A percentile compares a stretch with the other conserved stretches of the same genome.
phyloP scores from a whole-genome alignment of 2,329 filamentous ascomycete genomes.

The Xylariaceae sp. region DNA sequence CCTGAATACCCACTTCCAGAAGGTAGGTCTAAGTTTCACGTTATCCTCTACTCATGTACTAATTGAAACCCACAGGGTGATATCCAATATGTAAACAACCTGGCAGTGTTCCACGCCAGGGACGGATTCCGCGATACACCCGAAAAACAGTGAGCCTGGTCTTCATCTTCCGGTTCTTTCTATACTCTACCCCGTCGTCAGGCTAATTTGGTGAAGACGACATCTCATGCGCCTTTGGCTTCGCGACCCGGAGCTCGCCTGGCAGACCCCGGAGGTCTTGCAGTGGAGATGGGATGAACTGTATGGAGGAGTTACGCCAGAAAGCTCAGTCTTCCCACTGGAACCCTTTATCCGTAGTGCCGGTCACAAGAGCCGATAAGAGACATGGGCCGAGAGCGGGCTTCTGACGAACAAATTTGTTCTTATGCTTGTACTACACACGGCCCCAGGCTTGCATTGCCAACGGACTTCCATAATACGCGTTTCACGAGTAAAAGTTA shows the following conservation, averaged over 20 bases:
- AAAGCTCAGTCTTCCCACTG: constrained; percentile 51
- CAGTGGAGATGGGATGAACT: constrained; percentile 47
- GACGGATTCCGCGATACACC: constrained; percentile 42
- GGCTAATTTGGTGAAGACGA: constrained; percentile 30
- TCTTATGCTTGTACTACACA: too few species aligned
- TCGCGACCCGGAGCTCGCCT: constrained; percentile 43
- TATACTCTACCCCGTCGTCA: constrained; percentile 29
- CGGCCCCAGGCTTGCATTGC: too few species aligned
- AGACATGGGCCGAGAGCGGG: not conserved
- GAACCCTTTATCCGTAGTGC: constrained; percentile 46
- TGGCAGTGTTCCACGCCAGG: constrained; percentile 49
- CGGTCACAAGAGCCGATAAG: constrained; percentile 26
- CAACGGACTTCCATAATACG: too few species aligned
- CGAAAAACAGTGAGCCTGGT: constrained; percentile 36
- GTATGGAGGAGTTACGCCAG: constrained; percentile 46
- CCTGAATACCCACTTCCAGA: constrained; percentile 41
- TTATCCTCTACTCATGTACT: too few species aligned
- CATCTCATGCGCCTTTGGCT: constrained; percentile 48
- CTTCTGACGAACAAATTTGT: too few species aligned
- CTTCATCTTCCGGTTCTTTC: not conserved
- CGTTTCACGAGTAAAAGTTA: too few species aligned
- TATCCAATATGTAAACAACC: constrained; percentile 52
- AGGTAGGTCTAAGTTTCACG: constrained; percentile 8
- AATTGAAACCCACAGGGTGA: constrained; percentile 32
- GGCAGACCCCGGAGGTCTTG: constrained; percentile 42